These are phyloP conservation scores for Chondrus crispus DNA, from an alignment of 23 red algal genomes.

Conservation along the genomic window DNA sequence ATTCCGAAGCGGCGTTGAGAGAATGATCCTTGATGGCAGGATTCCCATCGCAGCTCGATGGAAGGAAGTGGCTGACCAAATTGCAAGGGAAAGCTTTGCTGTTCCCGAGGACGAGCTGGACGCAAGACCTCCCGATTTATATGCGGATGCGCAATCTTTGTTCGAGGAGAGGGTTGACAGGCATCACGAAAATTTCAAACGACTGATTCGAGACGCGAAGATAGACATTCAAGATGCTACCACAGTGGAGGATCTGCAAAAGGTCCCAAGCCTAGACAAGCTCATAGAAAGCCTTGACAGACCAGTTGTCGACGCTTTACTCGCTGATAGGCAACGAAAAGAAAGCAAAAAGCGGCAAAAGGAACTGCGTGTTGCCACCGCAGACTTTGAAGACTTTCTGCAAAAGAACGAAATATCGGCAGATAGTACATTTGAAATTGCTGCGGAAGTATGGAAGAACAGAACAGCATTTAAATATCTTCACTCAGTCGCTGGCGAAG, in stretches of 20 bases:
- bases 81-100: slow-evolving; percentile 35
- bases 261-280: not conserved
- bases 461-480: not conserved
- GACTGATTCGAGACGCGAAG: slow-evolving; percentile 25
- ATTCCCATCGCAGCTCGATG: slow-evolving; percentile 32
- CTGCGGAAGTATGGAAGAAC: slow-evolving; percentile 21
- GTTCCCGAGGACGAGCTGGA: slow-evolving; percentile 42
- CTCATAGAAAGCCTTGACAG: slow-evolving; percentile 9
- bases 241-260: slow-evolving; percentile 33
- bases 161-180: slow-evolving; percentile 35
- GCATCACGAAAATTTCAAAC: slow-evolving; percentile 41
- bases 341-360: slow-evolving; percentile 49
- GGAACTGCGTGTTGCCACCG: slow-evolving; percentile 10
- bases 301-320: slow-evolving; percentile 39
- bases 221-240: slow-evolving; percentile 44
- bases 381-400: slow-evolving; percentile 38
- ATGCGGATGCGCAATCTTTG: slow-evolving; percentile 19
- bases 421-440: not conserved
- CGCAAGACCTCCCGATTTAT: slow-evolving; percentile 9
- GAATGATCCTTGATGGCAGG: slow-evolving; percentile 37
- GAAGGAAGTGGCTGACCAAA: slow-evolving; percentile 54
- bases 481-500: not conserved
- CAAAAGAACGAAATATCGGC: not conserved
- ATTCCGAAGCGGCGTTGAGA: slow-evolving; percentile 36
- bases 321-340: slow-evolving; percentile 29